phyloP scores from a whole-genome alignment of 805 yeast genomes.

The Cyberlindnera saturnus region DNA sequence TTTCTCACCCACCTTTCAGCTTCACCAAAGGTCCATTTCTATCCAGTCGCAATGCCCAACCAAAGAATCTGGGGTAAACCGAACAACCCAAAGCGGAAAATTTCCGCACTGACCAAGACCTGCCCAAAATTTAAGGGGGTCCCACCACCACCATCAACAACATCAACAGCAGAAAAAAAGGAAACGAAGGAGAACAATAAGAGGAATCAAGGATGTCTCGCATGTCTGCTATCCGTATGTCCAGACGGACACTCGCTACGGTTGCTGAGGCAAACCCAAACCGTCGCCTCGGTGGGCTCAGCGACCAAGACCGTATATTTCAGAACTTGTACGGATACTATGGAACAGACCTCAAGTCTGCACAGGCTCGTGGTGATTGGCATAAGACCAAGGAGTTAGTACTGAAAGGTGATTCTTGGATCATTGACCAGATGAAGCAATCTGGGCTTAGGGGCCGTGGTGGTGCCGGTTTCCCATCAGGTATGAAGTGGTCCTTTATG shows the following conservation, averaged over 20 bases:
- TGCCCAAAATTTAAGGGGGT: not conserved
- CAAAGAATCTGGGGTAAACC: no score
- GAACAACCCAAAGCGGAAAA: not conserved
- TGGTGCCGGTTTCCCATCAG: slow-evolving; percentile 92
- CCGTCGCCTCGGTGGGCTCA: slow-evolving; percentile 64
- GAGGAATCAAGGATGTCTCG: not conserved
- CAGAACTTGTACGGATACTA: slow-evolving; percentile 75
- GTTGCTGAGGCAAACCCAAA: slow-evolving; percentile 45
- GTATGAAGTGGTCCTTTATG: slow-evolving; percentile 90
- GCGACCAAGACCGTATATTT: slow-evolving; percentile 80
- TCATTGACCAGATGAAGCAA: slow-evolving; percentile 78
- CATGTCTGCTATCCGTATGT: not conserved
- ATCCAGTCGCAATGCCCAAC: no score
- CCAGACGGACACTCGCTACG: slow-evolving; percentile 24
- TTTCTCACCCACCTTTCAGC: no score
- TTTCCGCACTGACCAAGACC: not conserved
- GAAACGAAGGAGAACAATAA: not conserved
- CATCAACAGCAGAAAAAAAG: not conserved
- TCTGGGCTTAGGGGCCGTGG: slow-evolving; percentile 89
- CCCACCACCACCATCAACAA: not conserved
- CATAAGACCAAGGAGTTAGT: slow-evolving; percentile 82
- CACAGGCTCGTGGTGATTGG: slow-evolving; percentile 86
- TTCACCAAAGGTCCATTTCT: no score
- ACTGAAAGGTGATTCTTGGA: slow-evolving; percentile 83
- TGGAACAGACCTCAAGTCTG: slow-evolving; percentile 69